phyloP scores from a whole-genome alignment of 257 asterid species.

The Eucommia ulmoides region DNA sequence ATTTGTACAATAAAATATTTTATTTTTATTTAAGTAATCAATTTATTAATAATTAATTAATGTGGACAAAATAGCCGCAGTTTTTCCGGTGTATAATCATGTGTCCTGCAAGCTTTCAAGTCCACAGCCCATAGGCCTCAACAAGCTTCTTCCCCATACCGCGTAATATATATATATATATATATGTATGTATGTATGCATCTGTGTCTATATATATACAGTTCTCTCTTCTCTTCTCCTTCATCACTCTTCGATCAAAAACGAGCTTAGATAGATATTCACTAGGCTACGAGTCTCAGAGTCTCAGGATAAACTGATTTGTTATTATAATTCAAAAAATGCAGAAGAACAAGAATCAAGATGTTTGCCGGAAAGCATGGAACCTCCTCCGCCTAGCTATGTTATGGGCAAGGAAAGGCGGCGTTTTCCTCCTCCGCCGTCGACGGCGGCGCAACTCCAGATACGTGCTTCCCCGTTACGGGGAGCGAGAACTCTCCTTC shows the following conservation, averaged over 20 bases:
- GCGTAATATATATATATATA: not conserved
- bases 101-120: no score
- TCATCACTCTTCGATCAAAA: not conserved
- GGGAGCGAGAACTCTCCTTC: constrained; percentile 64
- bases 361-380: constrained; percentile 39
- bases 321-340: not conserved
- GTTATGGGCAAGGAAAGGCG: constrained; percentile 53
- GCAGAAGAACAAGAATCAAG: constrained; percentile 13
- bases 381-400: constrained; percentile 42
- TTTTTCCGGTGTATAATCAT: no score
- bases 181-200: no score
- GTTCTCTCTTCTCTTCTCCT: not conserved
- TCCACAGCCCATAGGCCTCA: no score
- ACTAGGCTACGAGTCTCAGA: no score
- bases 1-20: no score
- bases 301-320: not conserved
- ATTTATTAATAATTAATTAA: no score
- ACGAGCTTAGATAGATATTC: not conserved
- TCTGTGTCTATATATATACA: not conserved
- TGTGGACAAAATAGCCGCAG: no score
- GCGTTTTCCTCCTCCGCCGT: constrained; percentile 33
- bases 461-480: constrained; percentile 32
- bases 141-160: not conserved
- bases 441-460: constrained; percentile 6
- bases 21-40: no score